These are phyloP conservation scores for Theileria equi DNA, from an alignment of 169 alveolate genomes.

Conservation along the genomic window DNA sequence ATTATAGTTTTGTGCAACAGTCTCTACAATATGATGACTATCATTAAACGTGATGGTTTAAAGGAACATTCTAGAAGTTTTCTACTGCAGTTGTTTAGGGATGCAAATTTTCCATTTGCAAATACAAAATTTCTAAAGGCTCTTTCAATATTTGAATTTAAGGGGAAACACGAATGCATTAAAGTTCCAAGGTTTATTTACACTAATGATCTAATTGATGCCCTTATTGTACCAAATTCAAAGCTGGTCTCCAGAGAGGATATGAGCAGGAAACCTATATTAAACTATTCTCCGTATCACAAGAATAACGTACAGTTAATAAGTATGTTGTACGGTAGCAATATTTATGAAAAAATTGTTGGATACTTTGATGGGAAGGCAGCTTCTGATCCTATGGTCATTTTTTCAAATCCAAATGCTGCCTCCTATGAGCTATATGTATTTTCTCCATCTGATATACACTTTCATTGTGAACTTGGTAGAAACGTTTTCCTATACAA, in stretches of 20 bases:
- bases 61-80: background rate
- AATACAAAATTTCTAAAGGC: background rate
- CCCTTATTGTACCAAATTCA: slow-evolving; percentile 18
- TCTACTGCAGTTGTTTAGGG: background rate
- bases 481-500: slow-evolving; percentile 21
- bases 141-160: slow-evolving; percentile 6
- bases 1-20: background rate
- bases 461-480: slow-evolving; percentile 7
- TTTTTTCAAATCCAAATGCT: slow-evolving; percentile 25
- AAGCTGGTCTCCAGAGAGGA: background rate
- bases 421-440: slow-evolving; percentile 19
- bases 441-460: slow-evolving; percentile 1
- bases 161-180: slow-evolving; percentile 10
- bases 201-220: background rate
- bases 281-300: slow-evolving; percentile 4
- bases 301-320: background rate
- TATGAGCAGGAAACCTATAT: background rate
- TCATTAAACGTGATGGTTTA: background rate
- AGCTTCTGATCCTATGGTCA: slow-evolving; percentile 19
- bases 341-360: background rate
- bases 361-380: slow-evolving; percentile 11
- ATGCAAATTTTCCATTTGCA: slow-evolving; percentile 18
- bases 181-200: slow-evolving; percentile 4
- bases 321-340: slow-evolving; percentile 26
- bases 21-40: background rate